Base-by-base conservation (phyloP, 371 early-diverging fungal genomes). In the Mucor circinelloides region DNA sequence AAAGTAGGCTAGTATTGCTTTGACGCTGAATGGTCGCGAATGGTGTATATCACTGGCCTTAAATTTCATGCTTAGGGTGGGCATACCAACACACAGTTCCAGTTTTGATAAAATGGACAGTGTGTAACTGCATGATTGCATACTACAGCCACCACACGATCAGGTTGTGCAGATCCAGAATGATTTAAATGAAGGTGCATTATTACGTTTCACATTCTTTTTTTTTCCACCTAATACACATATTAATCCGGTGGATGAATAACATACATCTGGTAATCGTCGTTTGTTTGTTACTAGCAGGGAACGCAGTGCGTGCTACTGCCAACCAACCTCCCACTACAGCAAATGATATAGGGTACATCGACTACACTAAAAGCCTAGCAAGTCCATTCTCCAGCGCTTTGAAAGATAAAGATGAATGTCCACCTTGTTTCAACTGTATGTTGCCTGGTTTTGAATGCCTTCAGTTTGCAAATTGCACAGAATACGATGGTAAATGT, bases 341-440 rank as follows among this genome's bases (percentile, higher is more conserved):
- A 42, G n/a, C 55, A 28, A 3, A 55, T 31, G 55, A 55, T 31
- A 55, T 55, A 1, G 55, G 55, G 10, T 55, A 30, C 13, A 31
- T 31, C 3, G 55, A 55, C 54, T 54, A 27, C 21, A 13, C 54
- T 1, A 25, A 25, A 5, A 54, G n/a, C 7, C n/a, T 55, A 15
- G 17, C 31, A 3, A 28, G 17, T 15, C 55, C 55, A 31, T 55
- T 55, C 25, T 23, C 50, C 9, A 10, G 25, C 9, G 23, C 19
- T 9, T 27, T 30, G 15, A 27, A 55, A 55, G 55, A 55, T 9
- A 55, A 55, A 6, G 61, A 69, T 15, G 89, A 90, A 21, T 93
- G 93, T 64, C 94, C 93, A 0, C 91, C 92, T 7, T 95, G 95
- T 73, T 94, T 95, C 75, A 91, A 94, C 72, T 95, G 94, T 75